Conservation (phyloP, 148 eudicot genomes). For the Rhododendron molle region DNA sequence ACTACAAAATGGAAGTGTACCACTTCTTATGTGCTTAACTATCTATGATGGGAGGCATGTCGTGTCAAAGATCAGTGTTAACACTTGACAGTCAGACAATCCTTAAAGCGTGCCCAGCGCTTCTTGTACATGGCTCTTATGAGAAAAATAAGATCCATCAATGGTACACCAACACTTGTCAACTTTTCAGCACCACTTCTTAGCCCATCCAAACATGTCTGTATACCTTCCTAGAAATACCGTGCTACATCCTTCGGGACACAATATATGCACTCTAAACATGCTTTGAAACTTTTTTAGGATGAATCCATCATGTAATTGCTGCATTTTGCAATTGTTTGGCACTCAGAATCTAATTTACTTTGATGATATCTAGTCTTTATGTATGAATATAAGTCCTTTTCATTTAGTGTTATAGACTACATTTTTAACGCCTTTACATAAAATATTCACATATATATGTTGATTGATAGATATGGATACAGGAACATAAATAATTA, state of each 20-base stretch:
- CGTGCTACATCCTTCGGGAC: not conserved
- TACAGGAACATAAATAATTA: not conserved
- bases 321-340: not conserved
- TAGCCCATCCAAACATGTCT: not conserved
- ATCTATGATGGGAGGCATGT: not conserved
- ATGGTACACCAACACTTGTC: not conserved
- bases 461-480: not conserved
- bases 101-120: not conserved
- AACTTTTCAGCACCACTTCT: not conserved
- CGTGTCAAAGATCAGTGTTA: not conserved
- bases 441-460: not conserved
- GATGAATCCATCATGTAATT: not conserved
- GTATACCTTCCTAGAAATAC: not conserved
- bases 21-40: not conserved
- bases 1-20: not conserved
- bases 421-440: not conserved
- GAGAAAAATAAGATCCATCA: not conserved
- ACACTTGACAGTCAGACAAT: not conserved
- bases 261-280: not conserved
- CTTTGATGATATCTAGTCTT: not conserved
- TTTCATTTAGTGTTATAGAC: not conserved
- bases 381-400: not conserved
- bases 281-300: not conserved
- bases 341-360: not conserved
- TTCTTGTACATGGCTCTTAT: not conserved